Percentiles rank a stretch among this genome's conserved stretches.
Conservation (phyloP, 1,139 yeast genomes). For the Suhomyces panamericanus region DNA sequence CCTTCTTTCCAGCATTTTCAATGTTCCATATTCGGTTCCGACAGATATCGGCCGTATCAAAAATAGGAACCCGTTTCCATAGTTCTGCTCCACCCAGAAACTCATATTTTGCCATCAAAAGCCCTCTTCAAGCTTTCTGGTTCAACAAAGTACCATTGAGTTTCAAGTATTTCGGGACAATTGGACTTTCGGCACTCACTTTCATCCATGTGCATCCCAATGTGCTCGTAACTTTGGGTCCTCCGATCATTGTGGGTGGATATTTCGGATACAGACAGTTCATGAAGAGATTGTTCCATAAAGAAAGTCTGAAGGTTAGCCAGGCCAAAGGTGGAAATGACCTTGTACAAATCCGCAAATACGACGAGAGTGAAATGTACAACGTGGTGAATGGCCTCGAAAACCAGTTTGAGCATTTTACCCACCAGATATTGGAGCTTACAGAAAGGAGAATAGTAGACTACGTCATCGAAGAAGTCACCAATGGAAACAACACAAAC, state of each 20-base stretch:
- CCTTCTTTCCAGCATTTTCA: background rate
- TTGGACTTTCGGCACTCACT: constrained; percentile 29
- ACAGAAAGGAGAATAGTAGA: constrained; percentile 27
- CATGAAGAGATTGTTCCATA: constrained; percentile 18
- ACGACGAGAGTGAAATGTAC: constrained; percentile 35
- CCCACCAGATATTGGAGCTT: constrained; percentile 28
- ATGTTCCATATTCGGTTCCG: background rate
- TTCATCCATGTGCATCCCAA: constrained; percentile 42
- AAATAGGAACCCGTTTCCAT: background rate
- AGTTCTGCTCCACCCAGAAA: constrained; percentile 31
- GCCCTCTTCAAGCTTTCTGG: constrained; percentile 30
- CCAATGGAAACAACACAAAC: constrained; percentile 4
- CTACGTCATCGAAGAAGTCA: constrained; percentile 10
- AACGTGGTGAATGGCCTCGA: constrained; percentile 40
- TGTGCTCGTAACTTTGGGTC: constrained; percentile 35
- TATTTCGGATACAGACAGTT: constrained; percentile 26
- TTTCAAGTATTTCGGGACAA: constrained; percentile 31
- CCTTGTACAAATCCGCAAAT: constrained; percentile 27
- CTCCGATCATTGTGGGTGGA: constrained; percentile 34
- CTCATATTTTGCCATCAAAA: constrained; percentile 29
- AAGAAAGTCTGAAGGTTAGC: constrained; percentile 14
- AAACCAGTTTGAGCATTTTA: constrained; percentile 39
- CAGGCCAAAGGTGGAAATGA: constrained; percentile 13
- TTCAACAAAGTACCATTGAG: constrained; percentile 28
- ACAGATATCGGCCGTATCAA: background rate